phyloP scores from a whole-genome alignment of 2,329 filamentous ascomycete genomes.

The Aspergillus udagawae region DNA sequence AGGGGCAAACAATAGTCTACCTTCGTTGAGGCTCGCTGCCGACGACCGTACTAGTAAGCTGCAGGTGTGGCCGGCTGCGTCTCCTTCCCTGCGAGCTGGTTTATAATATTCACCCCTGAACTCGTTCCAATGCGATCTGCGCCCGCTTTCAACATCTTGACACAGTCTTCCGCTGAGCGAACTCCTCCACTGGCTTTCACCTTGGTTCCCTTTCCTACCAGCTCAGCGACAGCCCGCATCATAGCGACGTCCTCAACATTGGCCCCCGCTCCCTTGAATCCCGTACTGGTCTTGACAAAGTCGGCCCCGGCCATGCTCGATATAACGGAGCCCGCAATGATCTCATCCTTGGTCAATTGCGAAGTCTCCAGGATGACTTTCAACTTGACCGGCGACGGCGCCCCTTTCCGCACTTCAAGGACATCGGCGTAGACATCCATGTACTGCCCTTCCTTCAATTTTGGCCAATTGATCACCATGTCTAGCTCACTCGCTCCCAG shows the following conservation, averaged over 20 bases:
- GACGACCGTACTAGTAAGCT: conserved; percentile 1
- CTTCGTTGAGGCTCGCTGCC: not conserved
- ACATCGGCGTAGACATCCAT: conserved; percentile 51
- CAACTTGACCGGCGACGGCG: conserved; percentile 39
- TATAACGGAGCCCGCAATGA: conserved; percentile 52
- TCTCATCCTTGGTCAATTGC: conserved; percentile 45
- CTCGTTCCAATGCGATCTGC: conserved; percentile 56
- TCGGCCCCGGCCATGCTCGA: conserved; percentile 52
- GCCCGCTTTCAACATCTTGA: conserved; percentile 54
- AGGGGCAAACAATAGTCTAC: not conserved
- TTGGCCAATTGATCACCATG: conserved; percentile 54
- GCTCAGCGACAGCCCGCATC: conserved; percentile 50
- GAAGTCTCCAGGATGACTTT: conserved; percentile 61
- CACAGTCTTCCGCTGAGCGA: conserved; percentile 47
- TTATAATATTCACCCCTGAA: conserved; percentile 53
- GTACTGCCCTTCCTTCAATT: conserved; percentile 46
- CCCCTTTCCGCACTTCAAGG: conserved; percentile 47
- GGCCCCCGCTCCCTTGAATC: conserved; percentile 55
- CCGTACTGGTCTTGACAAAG: conserved; percentile 59
- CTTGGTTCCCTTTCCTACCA: conserved; percentile 40
- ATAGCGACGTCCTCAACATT: conserved; percentile 49
- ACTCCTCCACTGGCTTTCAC: conserved; percentile 60
- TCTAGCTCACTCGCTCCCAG: conserved; percentile 55
- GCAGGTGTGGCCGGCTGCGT: conserved; percentile 14
- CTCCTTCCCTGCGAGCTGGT: conserved; percentile 32